Evolutionary conservation across 1,284 basidiomycete genomes (phyloP).

Genomic region (Malassezia sp.): DNA sequence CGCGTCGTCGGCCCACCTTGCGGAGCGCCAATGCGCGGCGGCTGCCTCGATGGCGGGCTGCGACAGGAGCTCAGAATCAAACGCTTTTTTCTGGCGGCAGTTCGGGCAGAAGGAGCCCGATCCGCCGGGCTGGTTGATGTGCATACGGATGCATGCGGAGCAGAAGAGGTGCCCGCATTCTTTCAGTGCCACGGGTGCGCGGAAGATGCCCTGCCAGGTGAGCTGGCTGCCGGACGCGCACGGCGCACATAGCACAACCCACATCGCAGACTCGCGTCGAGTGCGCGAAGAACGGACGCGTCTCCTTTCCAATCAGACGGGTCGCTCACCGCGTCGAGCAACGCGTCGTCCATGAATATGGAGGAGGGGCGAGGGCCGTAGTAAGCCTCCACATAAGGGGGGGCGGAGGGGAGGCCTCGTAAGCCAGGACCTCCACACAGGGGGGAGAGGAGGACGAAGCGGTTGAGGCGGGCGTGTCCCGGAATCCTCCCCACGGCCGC

Average conservation of each 20-base stretch:
- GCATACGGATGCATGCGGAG: constrained; percentile 38
- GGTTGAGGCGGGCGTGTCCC: too few species aligned
- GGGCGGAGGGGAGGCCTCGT: too few species aligned
- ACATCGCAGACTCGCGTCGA: constrained; percentile 35
- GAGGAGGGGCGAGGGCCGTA: neutral
- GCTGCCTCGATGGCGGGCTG: constrained; percentile 32
- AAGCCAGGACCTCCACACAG: too few species aligned
- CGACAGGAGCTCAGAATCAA: constrained; percentile 34
- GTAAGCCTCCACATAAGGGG: neutral
- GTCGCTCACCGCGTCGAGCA: constrained; percentile 30
- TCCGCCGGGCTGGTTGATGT: constrained; percentile 40
- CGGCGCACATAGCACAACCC: constrained; percentile 39
- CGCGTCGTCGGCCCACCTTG: constrained; percentile 6
- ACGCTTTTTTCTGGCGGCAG: constrained; percentile 39
- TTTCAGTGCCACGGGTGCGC: constrained; percentile 35
- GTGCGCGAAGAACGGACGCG: constrained; percentile 22
- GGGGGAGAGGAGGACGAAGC: too few species aligned
- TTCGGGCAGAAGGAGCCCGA: constrained; percentile 37
- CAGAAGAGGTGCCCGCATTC: constrained; percentile 40
- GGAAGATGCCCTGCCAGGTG: constrained; percentile 29
- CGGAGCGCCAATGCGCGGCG: constrained; percentile 29
- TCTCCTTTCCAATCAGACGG: constrained; percentile 36
- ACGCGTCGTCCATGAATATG: constrained; percentile 11
- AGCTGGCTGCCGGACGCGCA: neutral
- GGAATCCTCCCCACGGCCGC: too few species aligned